Percentiles rank a stretch among this genome's conserved stretches.
phyloP scores from a whole-genome alignment of 148 eudicot genomes.

The Talinum fruticosum region DNA sequence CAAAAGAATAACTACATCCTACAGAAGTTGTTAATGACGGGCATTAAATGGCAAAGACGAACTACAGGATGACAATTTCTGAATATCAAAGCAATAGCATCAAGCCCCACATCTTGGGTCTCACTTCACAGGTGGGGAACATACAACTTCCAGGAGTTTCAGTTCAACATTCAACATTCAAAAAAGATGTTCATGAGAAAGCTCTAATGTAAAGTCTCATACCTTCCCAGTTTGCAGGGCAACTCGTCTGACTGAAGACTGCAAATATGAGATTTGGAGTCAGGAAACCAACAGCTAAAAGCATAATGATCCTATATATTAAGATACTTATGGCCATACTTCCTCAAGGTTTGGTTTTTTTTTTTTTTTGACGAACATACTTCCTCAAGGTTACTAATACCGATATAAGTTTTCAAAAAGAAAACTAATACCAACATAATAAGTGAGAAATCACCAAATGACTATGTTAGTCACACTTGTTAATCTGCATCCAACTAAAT shows the following conservation, averaged over 20 bases:
- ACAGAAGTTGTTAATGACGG: background rate
- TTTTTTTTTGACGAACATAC: too few relatives aligned
- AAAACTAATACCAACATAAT: background rate
- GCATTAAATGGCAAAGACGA: too few relatives aligned
- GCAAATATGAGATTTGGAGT: constrained; percentile 35
- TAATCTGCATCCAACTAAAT: background rate
- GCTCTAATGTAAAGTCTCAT: constrained; percentile 10
- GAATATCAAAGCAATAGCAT: background rate
- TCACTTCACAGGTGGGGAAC: too few relatives aligned
- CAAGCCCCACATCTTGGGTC: background rate
- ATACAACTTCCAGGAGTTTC: too few relatives aligned
- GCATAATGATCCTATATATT: background rate
- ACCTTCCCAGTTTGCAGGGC: constrained; percentile 82
- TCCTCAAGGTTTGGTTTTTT: too few relatives aligned
- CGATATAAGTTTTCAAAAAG: too few relatives aligned
- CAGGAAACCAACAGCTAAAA: constrained; percentile 11
- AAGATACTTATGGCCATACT: background rate
- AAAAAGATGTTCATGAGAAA: background rate
- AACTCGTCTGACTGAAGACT: constrained; percentile 94
- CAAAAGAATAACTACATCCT: background rate
- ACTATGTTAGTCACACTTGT: background rate
- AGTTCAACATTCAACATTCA: too few relatives aligned
- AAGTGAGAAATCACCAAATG: background rate
- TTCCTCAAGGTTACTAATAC: too few relatives aligned
- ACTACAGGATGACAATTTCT: too few relatives aligned